Evolutionary conservation across 495 filamentous ascomycete species (phyloP).

Genomic region (Elasticomyces elasticus): DNA sequence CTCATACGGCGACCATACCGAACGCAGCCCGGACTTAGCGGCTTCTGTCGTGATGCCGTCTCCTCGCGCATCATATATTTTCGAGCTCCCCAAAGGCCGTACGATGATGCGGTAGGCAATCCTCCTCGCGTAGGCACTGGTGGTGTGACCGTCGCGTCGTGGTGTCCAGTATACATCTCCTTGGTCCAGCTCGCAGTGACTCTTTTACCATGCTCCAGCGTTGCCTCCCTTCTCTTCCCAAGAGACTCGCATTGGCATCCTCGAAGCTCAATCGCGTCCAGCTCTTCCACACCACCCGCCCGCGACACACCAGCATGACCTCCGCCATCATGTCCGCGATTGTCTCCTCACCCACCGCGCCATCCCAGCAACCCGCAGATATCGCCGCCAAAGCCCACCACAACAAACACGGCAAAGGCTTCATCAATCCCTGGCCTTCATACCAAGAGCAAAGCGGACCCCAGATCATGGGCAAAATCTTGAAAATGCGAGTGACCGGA

Average conservation of each 20-base stretch:
- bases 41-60: no score
- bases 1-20: background rate
- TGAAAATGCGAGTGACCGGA: slow-evolving; percentile 50
- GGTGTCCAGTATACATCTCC: background rate
- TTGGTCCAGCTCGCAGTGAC: background rate
- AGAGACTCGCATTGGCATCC: background rate
- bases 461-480: slow-evolving; percentile 3
- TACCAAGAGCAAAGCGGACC: slow-evolving; percentile 20
- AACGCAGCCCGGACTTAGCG: background rate
- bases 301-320: slow-evolving; percentile 24
- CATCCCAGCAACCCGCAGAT: slow-evolving; percentile 45
- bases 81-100: background rate
- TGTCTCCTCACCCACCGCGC: slow-evolving; percentile 38
- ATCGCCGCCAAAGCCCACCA: slow-evolving; percentile 48
- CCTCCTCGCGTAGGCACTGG: background rate
- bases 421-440: slow-evolving; percentile 45
- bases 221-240: background rate
- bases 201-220: background rate
- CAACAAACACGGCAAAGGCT: slow-evolving; percentile 46
- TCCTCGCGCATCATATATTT: background rate
- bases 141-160: background rate
- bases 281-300: background rate
- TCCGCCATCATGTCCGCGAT: slow-evolving; percentile 45
- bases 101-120: background rate
- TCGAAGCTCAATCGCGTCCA: background rate